Evolutionary conservation across 768 basidiomycete genomes (phyloP).

Genomic region (Russula earlei): DNA sequence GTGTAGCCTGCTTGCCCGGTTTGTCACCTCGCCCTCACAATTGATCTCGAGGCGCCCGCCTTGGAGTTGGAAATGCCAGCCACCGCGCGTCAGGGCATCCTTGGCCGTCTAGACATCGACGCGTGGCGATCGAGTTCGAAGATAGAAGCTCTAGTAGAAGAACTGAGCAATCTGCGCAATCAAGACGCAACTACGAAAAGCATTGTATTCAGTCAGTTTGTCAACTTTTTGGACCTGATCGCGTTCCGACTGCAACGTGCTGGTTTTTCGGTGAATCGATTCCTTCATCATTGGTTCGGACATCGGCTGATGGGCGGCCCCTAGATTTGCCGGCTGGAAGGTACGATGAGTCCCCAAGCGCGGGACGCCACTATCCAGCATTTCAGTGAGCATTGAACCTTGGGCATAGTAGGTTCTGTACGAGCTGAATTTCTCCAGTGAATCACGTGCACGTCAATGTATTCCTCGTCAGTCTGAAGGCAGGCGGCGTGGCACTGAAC

Average conservation of each 20-base stretch:
- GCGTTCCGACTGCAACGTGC: slow-evolving; percentile 86
- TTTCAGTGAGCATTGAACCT: slow-evolving; percentile 54
- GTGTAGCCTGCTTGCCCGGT: slow-evolving; percentile 84
- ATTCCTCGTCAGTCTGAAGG: slow-evolving; percentile 95
- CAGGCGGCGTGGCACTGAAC: slow-evolving; percentile 89
- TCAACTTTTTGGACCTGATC: slow-evolving; percentile 87
- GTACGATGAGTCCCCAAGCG: slow-evolving; percentile 94
- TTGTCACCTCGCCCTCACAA: slow-evolving; percentile 85
- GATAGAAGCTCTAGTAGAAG: slow-evolving; percentile 93
- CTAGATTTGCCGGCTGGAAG: slow-evolving; percentile 88
- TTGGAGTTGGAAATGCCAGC: slow-evolving; percentile 66
- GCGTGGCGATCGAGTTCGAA: slow-evolving; percentile 95
- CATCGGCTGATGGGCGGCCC: slow-evolving; percentile 6
- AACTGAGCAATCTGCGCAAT: slow-evolving; percentile 71
- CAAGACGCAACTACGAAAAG: slow-evolving; percentile 92
- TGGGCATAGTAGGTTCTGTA: slow-evolving; percentile 4
- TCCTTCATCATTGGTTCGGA: background rate
- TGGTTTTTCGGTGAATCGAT: slow-evolving; percentile 66
- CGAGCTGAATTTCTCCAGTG: slow-evolving; percentile 39
- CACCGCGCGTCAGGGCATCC: slow-evolving; percentile 73
- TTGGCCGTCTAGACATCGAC: slow-evolving; percentile 81
- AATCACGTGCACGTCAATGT: slow-evolving; percentile 90
- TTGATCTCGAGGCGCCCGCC: slow-evolving; percentile 92
- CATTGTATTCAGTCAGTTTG: slow-evolving; percentile 94
- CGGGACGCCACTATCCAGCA: slow-evolving; percentile 91